Conservation (phyloP, 352 stramenopile species). For the Thraustochytrium striatum region DNA sequence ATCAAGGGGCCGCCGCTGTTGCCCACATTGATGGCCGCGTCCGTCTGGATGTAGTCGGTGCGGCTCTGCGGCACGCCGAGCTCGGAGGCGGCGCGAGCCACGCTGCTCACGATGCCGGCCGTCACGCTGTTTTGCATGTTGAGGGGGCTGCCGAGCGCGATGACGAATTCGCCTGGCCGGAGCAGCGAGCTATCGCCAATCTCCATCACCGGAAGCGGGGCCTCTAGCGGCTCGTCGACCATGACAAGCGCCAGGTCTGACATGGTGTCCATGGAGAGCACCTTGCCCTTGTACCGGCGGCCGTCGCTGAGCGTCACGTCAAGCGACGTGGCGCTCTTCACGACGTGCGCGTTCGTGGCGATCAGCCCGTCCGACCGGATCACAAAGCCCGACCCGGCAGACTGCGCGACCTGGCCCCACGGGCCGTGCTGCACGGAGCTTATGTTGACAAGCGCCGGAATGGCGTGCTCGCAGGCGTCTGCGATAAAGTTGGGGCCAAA, state of each 20-base stretch:
- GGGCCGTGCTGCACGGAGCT: conserved; percentile 55
- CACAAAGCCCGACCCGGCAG: conserved; percentile 84
- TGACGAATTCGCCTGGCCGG: conserved; percentile 81
- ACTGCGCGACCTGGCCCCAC: conserved; percentile 49
- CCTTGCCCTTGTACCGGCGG: conserved; percentile 65
- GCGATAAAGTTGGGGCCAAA: conserved; percentile 76
- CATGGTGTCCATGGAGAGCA: conserved; percentile 75
- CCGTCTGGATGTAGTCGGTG: conserved; percentile 85
- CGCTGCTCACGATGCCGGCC: conserved; percentile 80
- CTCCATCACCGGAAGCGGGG: conserved; percentile 55
- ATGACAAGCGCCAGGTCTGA: conserved; percentile 82
- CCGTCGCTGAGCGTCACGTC: conserved; percentile 73
- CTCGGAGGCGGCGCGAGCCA: conserved; percentile 77
- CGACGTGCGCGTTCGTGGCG: conserved; percentile 85
- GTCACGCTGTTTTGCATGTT: conserved; percentile 83
- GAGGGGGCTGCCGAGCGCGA: conserved; percentile 81
- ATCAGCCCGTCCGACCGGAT: conserved; percentile 75
- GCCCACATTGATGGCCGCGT: conserved; percentile 84
- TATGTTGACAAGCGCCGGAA: conserved; percentile 81
- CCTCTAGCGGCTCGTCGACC: conserved; percentile 64
- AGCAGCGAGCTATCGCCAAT: conserved; percentile 67
- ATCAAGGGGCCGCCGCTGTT: conserved; percentile 87
- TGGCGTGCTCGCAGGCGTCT: conserved; percentile 76
- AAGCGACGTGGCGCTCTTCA: conserved; percentile 56
- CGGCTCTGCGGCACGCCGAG: conserved; percentile 67